Percentiles rank a stretch among this genome's conserved stretches.
These are phyloP conservation scores for Picea glauca DNA, from an alignment of 75 land plant genomes.

Conservation along the genomic window DNA sequence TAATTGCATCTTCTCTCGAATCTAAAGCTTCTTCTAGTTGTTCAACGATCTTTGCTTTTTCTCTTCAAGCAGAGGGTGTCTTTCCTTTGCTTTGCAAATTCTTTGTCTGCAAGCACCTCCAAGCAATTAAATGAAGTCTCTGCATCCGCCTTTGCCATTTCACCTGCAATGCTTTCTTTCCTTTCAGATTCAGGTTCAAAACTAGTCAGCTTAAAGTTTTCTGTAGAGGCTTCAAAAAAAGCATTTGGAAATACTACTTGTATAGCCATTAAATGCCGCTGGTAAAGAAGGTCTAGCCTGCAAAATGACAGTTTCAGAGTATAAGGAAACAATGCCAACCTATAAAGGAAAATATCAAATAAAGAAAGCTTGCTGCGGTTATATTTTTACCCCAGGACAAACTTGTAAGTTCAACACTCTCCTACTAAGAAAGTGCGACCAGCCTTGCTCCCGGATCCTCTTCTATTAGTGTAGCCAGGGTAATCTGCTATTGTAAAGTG, in stretches of 20 bases:
- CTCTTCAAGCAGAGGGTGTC: neutral
- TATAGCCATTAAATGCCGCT: conserved; percentile 12
- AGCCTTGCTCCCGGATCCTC: conserved; percentile 8
- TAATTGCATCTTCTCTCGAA: too few relatives aligned
- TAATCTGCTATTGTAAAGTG: conserved; percentile 19
- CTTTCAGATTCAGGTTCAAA: conserved; percentile 72
- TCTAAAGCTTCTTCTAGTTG: conserved; percentile 30
- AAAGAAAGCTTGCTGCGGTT: neutral
- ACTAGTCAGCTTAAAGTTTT: conserved; percentile 24
- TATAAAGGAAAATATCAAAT: neutral
- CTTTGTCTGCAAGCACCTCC: conserved; percentile 54
- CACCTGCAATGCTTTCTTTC: conserved; percentile 45
- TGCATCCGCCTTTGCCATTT: conserved; percentile 48
- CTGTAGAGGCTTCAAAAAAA: conserved; percentile 14
- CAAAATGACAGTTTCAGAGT: too few relatives aligned
- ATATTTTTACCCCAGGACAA: neutral
- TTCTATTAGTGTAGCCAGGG: conserved; percentile 40
- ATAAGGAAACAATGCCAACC: neutral
- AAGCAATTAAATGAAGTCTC: conserved; percentile 40
- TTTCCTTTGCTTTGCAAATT: conserved; percentile 7
- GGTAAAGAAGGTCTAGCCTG: conserved; percentile 4
- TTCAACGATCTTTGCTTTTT: neutral
- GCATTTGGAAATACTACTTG: neutral
- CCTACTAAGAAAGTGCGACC: too few relatives aligned
- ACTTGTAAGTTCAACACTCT: too few relatives aligned